These are phyloP conservation scores for Zymoseptoria brevis DNA, from an alignment of 2,329 filamentous ascomycete species.

Conservation along the genomic window DNA sequence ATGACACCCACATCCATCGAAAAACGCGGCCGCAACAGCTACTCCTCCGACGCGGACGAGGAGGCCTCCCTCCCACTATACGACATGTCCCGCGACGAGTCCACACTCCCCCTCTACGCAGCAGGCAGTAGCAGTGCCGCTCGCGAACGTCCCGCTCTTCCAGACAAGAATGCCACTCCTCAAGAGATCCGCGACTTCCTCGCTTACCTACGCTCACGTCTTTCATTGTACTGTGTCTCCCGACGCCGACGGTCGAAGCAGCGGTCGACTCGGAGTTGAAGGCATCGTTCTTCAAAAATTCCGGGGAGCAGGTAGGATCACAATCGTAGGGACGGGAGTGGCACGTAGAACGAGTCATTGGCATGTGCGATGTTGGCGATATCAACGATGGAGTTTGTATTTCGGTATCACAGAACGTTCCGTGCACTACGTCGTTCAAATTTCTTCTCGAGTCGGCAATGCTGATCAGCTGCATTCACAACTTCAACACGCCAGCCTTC, in stretches of 20 bases:
- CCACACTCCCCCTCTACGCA: neutral
- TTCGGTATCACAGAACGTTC: too few species aligned
- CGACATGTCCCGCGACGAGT: neutral
- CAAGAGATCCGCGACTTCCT: constrained; percentile 13
- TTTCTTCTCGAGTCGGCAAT: too few species aligned
- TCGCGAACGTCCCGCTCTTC: neutral
- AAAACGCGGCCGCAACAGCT: neutral
- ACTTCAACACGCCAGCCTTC: neutral
- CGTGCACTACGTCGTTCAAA: too few species aligned
- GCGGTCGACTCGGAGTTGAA: neutral
- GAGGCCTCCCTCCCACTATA: neutral
- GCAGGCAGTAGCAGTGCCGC: neutral
- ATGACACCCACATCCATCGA: neutral
- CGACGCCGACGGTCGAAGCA: too few species aligned
- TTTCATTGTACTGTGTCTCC: too few species aligned
- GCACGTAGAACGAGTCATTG: too few species aligned
- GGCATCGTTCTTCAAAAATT: too few species aligned
- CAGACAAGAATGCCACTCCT: constrained; percentile 6
- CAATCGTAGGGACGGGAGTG: too few species aligned
- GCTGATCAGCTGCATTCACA: neutral
- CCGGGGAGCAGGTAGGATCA: too few species aligned
- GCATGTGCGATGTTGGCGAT: too few species aligned
- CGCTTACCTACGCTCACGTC: neutral
- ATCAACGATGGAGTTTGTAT: too few species aligned
- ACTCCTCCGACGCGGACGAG: neutral